Evolutionary conservation across 192 early-diverging fungal genomes (phyloP), one percentile per base, ranked within the genome.

Genomic region (Linnemannia zychae): DNA sequence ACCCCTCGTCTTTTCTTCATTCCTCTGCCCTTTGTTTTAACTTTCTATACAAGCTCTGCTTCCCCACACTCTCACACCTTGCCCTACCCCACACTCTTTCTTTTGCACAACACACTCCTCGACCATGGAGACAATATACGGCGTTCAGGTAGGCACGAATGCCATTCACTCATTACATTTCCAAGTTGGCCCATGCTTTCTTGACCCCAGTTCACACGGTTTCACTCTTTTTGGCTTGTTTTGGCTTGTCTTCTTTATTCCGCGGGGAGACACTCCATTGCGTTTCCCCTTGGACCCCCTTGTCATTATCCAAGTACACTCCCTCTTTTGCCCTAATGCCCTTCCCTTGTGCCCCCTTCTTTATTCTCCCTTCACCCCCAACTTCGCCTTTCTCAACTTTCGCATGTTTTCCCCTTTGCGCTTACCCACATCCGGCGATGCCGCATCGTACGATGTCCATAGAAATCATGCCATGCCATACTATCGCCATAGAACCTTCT

Each of bases 81-180:
- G 17, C 67, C 37, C 65, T 24, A 9, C 3, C 53, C 16, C 34
- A 4, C 24, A n/a, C 34, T n/a, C 65, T 15, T 28, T 7, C 28
- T 24, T 60, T 7, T 28, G 33, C 65, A 67, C 65, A n/a, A 38
- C 46, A 33, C 70, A 38, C 1, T 53, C 36, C 1, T 28, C 34
- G 34, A 68, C 9, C 63, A 82, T 82, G 81, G 81, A 82, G 71
- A 82, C 81, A 46, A 82, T 82, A 66, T 82, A 82, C 75, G 81
- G 81, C 12, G 74, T 82, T 13, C 81, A 82, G 81, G 81, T 82
- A 76, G 75, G 52, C 2, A 5, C 33, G 28, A 0, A 28, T 22
- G 7, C 38, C 24, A 40, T 34, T 2, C 2, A 48, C 13, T 16
- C 34, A 15, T 67, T 44, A 37, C 2, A 48, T 7, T 50, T 20